phyloP scores from a whole-genome alignment of 495 filamentous ascomycete genomes.

The Penicillium maclennaniae region DNA sequence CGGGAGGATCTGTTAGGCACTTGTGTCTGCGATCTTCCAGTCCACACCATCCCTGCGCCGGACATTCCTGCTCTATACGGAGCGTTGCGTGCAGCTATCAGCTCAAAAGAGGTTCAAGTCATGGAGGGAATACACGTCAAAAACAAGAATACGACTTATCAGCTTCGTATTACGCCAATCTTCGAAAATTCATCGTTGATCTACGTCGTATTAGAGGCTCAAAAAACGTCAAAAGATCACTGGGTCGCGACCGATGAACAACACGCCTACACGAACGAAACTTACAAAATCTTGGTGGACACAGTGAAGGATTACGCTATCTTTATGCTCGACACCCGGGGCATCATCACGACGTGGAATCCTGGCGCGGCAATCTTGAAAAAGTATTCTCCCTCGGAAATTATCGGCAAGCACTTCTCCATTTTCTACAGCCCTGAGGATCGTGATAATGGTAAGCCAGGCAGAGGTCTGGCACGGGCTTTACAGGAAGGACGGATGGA shows the following conservation, averaged over 20 bases:
- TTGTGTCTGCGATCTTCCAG: constrained; percentile 39
- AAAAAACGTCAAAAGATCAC: constrained; percentile 13
- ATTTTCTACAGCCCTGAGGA: constrained; percentile 57
- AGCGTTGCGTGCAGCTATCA: constrained; percentile 42
- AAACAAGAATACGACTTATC: constrained; percentile 27
- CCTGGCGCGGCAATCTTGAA: constrained; percentile 53
- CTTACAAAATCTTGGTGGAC: constrained; percentile 55
- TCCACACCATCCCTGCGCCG: constrained; percentile 30
- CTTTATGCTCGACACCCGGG: constrained; percentile 56
- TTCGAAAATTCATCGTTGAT: constrained; percentile 42
- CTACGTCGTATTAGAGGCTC: constrained; percentile 47
- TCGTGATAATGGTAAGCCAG: constrained; percentile 47
- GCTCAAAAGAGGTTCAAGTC: constrained; percentile 27
- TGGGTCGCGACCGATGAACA: constrained; percentile 20
- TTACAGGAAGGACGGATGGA: constrained; percentile 55
- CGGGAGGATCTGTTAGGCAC: constrained; percentile 39
- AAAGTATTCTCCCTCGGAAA: constrained; percentile 52
- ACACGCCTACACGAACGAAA: constrained; percentile 45
- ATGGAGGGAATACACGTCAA: constrained; percentile 26
- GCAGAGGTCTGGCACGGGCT: constrained; percentile 39
- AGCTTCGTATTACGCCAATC: constrained; percentile 49
- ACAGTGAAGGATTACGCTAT: constrained; percentile 63
- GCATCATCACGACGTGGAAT: constrained; percentile 58
- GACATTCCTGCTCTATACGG: constrained; percentile 35
- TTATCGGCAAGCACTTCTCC: constrained; percentile 58